A percentile compares a stretch with the other conserved stretches of the same genome.
Conservation (phyloP, 2,329 filamentous ascomycete species). For the Spiromastix sp. region DNA sequence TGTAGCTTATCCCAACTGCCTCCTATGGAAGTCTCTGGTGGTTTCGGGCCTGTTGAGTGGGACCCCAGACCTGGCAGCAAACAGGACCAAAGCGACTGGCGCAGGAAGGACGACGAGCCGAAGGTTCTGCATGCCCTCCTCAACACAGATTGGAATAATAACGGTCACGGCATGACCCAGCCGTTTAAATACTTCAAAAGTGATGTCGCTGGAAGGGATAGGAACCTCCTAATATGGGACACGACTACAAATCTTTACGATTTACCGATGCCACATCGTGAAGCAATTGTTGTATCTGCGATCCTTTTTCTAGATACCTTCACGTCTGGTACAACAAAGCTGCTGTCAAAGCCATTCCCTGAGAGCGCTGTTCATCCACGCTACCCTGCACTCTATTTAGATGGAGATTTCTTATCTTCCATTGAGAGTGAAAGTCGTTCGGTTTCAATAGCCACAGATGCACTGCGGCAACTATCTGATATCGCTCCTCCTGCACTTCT, state of each 20-base stretch:
- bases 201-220: too few relatives aligned
- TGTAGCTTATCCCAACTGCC: too few relatives aligned
- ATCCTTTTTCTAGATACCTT: conserved; percentile 12
- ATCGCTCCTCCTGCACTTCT: conserved; percentile 8
- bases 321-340: not conserved
- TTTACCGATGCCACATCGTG: conserved; percentile 3
- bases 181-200: too few relatives aligned
- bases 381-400: conserved; percentile 9
- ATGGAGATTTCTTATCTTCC: conserved; percentile 9
- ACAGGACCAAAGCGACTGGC: too few relatives aligned
- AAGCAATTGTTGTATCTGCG: conserved; percentile 11
- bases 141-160: not conserved
- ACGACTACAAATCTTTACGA: too few relatives aligned
- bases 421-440: not conserved
- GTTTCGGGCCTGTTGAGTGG: conserved; percentile 5
- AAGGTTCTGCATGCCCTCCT: not conserved
- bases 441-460: conserved; percentile 1
- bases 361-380: conserved; percentile 4
- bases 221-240: too few relatives aligned
- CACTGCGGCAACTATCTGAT: not conserved
- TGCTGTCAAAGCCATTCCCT: conserved; percentile 7
- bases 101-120: not conserved
- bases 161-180: too few relatives aligned
- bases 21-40: too few relatives aligned
- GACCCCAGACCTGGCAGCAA: conserved; percentile 1